These are phyloP conservation scores for Pseudocercospora musae DNA, from an alignment of 2,329 filamentous ascomycete genomes.

Conservation along the genomic window DNA sequence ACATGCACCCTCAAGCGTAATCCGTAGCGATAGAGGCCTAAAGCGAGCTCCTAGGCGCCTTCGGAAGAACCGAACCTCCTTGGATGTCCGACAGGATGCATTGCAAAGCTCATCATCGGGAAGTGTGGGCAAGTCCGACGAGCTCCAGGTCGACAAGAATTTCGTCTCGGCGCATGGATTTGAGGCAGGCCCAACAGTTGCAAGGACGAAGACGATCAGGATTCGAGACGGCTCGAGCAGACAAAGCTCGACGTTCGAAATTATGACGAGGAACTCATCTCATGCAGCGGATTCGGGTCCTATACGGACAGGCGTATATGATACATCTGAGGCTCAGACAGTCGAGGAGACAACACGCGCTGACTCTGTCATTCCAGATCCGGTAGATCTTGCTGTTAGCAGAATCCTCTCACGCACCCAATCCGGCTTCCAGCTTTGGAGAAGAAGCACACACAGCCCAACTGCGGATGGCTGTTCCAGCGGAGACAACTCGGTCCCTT, in stretches of 20 bases:
- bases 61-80: neutral
- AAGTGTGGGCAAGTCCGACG: too few species aligned
- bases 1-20: neutral
- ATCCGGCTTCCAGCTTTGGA: neutral
- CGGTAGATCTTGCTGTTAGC: neutral
- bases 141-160: too few species aligned
- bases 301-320: neutral
- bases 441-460: neutral
- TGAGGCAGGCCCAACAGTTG: neutral
- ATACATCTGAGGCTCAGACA: neutral
- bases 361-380: neutral
- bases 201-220: neutral
- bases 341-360: neutral
- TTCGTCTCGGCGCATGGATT: neutral
- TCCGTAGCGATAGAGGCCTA: neutral
- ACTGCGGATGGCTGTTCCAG: neutral
- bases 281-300: neutral
- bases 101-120: neutral
- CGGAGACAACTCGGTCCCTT: neutral
- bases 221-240: neutral
- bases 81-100: neutral
- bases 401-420: neutral
- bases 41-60: neutral
- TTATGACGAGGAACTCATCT: neutral
- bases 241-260: neutral